phyloP scores from a whole-genome alignment of 139 green algal species.

The Pleodorina starrii region DNA sequence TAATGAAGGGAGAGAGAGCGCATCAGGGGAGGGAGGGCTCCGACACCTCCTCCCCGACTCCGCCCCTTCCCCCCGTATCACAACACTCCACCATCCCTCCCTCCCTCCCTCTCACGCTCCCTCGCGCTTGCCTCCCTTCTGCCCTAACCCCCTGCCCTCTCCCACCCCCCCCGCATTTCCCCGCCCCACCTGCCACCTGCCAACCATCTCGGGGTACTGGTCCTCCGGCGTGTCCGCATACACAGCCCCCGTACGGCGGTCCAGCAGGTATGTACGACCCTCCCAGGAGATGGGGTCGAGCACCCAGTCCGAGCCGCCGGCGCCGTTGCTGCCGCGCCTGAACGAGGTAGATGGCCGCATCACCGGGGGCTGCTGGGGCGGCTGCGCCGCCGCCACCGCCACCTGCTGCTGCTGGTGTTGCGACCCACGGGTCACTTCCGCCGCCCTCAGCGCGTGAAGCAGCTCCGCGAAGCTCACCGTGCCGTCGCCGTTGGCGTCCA shows the following conservation, averaged over 20 bases:
- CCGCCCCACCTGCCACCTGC: conserved; percentile 16
- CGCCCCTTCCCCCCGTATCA: too few species aligned
- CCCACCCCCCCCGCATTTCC: not conserved
- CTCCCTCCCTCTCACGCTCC: too few species aligned
- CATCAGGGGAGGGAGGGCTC: too few species aligned
- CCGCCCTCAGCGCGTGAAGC: conserved; percentile 35
- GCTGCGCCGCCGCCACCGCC: not conserved
- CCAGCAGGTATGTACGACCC: conserved; percentile 34
- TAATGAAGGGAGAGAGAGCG: too few species aligned
- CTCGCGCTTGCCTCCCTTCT: too few species aligned
- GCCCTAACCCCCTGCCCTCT: not conserved
- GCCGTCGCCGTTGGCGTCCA: conserved; percentile 53
- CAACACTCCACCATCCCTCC: too few species aligned
- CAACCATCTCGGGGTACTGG: conserved; percentile 43
- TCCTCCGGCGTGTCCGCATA: conserved; percentile 19
- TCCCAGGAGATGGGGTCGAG: conserved; percentile 42
- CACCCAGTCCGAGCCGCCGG: not conserved
- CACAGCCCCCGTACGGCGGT: conserved; percentile 38
- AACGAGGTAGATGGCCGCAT: not conserved
- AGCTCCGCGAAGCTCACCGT: conserved; percentile 37
- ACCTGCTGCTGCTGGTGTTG: not conserved
- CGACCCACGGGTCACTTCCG: not conserved
- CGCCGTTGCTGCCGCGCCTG: not conserved
- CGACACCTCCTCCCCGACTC: too few species aligned
- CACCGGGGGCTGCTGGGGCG: not conserved